Evolutionary conservation across 2,329 filamentous ascomycete genomes (phyloP), one percentile per base, ranked within the genome.

Genomic region (Xylariaceae sp.): DNA sequence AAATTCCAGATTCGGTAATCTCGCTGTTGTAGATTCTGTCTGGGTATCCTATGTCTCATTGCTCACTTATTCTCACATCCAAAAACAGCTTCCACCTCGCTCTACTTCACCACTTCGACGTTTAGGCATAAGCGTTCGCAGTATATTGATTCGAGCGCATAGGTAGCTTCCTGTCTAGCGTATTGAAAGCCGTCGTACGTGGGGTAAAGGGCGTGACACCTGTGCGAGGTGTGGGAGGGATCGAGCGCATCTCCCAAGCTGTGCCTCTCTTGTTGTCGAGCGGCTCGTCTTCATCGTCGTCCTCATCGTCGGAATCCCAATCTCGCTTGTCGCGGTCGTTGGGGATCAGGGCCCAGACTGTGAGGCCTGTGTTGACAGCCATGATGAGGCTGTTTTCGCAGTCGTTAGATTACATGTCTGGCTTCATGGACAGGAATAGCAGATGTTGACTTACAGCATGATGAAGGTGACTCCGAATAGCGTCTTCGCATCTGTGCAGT

Each of bases 401-500:
- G n/a, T 40, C 11, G 5, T 6, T 28, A 34, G 22, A 13, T 16
- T 17, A 2, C 2, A 17, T 28, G 18, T 14, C 12, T 5, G n/a
- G 13, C n/a, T 34, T 38, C n/a, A n/a, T n/a, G 41, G 9, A 2
- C 6, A 19, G 22, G 5, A 34, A 19, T 28, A 28, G 22, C 22
- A 4, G 22, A 28, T 28, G 22, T 28, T 28, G n/a, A 28, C 84
- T 73, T 76, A 89, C 86, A 89, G 73, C 81, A 90, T 84, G 58
- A 85, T 74, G 13, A 85, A 69, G 1, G 83, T 84, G 17, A 82
- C 75, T 13, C 80, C 86, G 61, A 90, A 87, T 13, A 78, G 76
- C 47, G 77, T 81, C 67, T 90, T 87, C 6, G 88, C 87, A 66
- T 88, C 78, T 63, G 76, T 70, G 68, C 89, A 93, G 61, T 81